Percentiles rank a stretch among this genome's conserved stretches.
Conservation (phyloP, 1,284 basidiomycete genomes). For the Moesziomyces globuligerus region DNA sequence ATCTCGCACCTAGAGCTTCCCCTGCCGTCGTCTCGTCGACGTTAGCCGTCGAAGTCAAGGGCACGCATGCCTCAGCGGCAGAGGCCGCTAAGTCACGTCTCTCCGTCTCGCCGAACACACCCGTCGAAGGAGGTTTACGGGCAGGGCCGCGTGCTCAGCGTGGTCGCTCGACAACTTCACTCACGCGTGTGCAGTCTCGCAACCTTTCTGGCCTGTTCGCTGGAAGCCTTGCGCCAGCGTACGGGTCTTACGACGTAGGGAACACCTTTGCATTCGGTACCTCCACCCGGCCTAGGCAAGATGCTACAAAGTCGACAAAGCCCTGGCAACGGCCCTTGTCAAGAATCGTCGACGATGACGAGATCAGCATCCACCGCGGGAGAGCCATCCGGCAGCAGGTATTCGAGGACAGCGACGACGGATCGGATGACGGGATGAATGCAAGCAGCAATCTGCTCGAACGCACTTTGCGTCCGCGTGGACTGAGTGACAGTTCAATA, state of each 20-base stretch:
- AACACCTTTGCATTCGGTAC: slow-evolving; percentile 11
- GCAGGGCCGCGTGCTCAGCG: slow-evolving; percentile 43
- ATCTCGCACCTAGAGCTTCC: slow-evolving; percentile 47
- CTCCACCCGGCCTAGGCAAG: slow-evolving; percentile 7
- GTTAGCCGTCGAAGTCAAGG: slow-evolving; percentile 59
- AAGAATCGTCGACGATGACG: slow-evolving; percentile 61
- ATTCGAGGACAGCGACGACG: slow-evolving; percentile 43
- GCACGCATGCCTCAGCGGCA: slow-evolving; percentile 42
- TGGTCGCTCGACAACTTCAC: slow-evolving; percentile 36
- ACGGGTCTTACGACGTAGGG: slow-evolving; percentile 8
- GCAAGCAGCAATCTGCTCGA: slow-evolving; percentile 28
- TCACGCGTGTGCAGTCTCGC: slow-evolving; percentile 47
- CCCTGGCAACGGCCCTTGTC: slow-evolving; percentile 36
- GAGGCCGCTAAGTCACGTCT: slow-evolving; percentile 19
- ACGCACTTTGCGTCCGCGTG: slow-evolving; percentile 50
- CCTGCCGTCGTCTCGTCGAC: slow-evolving; percentile 49
- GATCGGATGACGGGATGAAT: slow-evolving; percentile 27
- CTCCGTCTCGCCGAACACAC: slow-evolving; percentile 18
- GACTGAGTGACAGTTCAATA: slow-evolving; percentile 63
- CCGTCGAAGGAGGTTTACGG: slow-evolving; percentile 11
- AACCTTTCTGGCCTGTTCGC: slow-evolving; percentile 56
- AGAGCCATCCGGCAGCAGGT: slow-evolving; percentile 41
- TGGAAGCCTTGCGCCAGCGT: slow-evolving; percentile 31
- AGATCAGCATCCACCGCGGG: slow-evolving; percentile 54
- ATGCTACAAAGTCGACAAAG: slow-evolving; percentile 7